These are phyloP conservation scores for Linnemannia hyalina DNA, from an alignment of 192 early-diverging fungal species.

Conservation along the genomic window DNA sequence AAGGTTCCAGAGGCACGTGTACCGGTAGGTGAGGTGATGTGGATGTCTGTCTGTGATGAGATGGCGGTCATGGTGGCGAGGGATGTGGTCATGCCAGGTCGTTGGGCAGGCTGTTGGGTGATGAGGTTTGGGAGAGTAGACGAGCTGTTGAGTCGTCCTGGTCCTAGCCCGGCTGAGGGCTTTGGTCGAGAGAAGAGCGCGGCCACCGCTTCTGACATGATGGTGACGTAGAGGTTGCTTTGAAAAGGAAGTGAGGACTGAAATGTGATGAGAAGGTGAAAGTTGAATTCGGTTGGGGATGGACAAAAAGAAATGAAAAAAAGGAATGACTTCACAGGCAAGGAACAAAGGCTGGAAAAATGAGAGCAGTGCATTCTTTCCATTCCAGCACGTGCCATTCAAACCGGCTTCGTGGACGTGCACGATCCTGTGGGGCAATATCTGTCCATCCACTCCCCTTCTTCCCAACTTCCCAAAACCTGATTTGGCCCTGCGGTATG, in stretches of 20 bases:
- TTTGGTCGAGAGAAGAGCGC: constrained; percentile 26
- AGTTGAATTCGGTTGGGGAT: not conserved
- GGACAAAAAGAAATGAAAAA: not conserved
- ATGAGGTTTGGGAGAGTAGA: constrained; percentile 40
- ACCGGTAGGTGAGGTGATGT: not conserved
- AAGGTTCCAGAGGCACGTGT: not conserved
- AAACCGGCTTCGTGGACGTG: not conserved
- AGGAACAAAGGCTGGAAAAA: not conserved
- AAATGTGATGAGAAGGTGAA: not conserved
- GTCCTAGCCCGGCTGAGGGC: not conserved
- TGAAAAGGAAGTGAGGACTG: not conserved
- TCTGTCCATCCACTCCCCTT: too few relatives aligned
- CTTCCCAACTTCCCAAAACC: too few relatives aligned
- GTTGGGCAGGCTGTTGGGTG: constrained; percentile 35
- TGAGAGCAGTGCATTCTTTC: not conserved
- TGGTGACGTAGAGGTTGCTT: not conserved
- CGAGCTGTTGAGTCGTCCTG: not conserved
- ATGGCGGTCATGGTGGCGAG: constrained; percentile 7
- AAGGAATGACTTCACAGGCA: not conserved
- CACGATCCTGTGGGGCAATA: not conserved
- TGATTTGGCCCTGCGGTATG: too few relatives aligned
- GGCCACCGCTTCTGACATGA: constrained; percentile 40
- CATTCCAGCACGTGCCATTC: not conserved
- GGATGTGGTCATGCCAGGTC: constrained; percentile 37
- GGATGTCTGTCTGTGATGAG: not conserved